Evolutionary conservation across 202 grass and related monocot species (phyloP).

Genomic region (Zizania palustris): DNA sequence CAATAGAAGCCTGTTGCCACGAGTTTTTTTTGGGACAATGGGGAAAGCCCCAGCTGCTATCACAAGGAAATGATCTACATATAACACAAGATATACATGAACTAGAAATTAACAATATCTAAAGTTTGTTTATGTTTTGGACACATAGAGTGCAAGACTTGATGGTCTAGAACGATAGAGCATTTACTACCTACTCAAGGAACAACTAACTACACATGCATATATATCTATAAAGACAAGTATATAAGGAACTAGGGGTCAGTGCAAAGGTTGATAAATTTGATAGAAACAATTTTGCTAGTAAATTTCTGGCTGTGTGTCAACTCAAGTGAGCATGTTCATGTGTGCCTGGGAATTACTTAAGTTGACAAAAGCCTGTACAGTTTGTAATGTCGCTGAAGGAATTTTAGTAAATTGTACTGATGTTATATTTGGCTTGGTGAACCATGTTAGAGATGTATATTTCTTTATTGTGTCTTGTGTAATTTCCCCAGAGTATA

Average conservation of each 20-base stretch:
- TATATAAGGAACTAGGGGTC: background rate
- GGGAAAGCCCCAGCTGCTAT: background rate
- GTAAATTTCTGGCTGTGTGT: background rate
- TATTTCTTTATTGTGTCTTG: too few relatives aligned
- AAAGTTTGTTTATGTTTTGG: slow-evolving; percentile 7
- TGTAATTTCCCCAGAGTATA: too few relatives aligned
- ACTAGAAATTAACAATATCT: slow-evolving; percentile 10
- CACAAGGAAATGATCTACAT: slow-evolving; percentile 22
- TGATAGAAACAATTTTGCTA: background rate
- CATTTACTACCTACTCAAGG: background rate
- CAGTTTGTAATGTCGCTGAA: slow-evolving; percentile 18
- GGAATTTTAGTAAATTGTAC: slow-evolving; percentile 22
- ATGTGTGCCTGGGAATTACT: background rate
- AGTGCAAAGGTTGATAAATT: background rate
- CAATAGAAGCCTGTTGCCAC: slow-evolving; percentile 15
- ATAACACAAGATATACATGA: slow-evolving; percentile 17
- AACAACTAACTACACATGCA: background rate
- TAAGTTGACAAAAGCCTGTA: slow-evolving; percentile 1
- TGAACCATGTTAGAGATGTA: too few relatives aligned
- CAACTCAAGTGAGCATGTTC: background rate
- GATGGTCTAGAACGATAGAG: background rate
- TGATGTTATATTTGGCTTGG: too few relatives aligned
- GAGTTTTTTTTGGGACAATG: background rate
- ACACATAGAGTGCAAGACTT: slow-evolving; percentile 2
- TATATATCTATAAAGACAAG: background rate